Conservation (phyloP, 2,329 filamentous ascomycete genomes). For the Aspergillus intermedius region DNA sequence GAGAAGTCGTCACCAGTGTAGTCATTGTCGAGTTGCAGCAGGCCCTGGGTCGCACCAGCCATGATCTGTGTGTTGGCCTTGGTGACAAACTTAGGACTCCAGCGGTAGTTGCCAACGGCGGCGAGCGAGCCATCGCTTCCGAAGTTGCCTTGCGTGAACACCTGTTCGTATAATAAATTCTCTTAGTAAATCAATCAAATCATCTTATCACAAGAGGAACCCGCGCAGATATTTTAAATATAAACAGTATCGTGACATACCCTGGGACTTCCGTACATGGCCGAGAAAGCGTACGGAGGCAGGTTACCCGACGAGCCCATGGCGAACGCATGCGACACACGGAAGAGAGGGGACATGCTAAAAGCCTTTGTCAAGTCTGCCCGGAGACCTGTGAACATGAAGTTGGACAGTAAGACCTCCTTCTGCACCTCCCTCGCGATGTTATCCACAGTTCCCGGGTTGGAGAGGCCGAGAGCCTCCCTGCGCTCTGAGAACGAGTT, state of each 20-base stretch:
- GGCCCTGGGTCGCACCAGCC: slow-evolving; percentile 68
- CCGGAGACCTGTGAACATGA: slow-evolving; percentile 92
- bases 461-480: slow-evolving; percentile 78
- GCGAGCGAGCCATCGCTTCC: slow-evolving; percentile 87
- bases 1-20: slow-evolving; percentile 92
- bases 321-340: slow-evolving; percentile 93
- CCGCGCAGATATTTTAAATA: background rate
- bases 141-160: slow-evolving; percentile 91
- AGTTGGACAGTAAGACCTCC: slow-evolving; percentile 92
- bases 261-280: slow-evolving; percentile 87
- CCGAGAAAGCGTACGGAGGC: slow-evolving; percentile 91
- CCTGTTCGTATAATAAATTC: slow-evolving; percentile 44
- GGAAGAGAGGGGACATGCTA: slow-evolving; percentile 87
- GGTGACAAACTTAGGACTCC: slow-evolving; percentile 70
- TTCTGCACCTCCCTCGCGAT: slow-evolving; percentile 88
- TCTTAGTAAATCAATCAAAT: slow-evolving; percentile 2
- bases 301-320: slow-evolving; percentile 77
- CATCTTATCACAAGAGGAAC: background rate
- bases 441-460: slow-evolving; percentile 87
- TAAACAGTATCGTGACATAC: slow-evolving; percentile 50
- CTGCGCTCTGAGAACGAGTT: slow-evolving; percentile 76
- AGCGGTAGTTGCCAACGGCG: slow-evolving; percentile 88
- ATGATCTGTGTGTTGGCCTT: slow-evolving; percentile 85
- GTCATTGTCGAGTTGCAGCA: slow-evolving; percentile 92
- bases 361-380: slow-evolving; percentile 96